phyloP scores from a whole-genome alignment of 192 early-diverging fungal genomes.

The Lobulomyces angularis region DNA sequence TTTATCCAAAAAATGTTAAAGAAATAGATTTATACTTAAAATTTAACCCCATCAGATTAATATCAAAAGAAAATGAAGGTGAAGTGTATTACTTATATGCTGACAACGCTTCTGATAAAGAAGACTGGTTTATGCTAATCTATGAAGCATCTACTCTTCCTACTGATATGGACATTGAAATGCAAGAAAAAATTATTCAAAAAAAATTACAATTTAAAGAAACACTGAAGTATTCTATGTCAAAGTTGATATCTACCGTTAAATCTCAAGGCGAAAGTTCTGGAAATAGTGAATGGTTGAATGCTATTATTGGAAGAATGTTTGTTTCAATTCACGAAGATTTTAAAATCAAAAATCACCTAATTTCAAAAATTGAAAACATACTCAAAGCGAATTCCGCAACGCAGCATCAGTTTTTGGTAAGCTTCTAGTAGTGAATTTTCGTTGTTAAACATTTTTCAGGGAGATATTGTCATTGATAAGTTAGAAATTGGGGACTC shows the following conservation, averaged over 20 bases:
- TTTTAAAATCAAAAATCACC: constrained; percentile 20
- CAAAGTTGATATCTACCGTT: constrained; percentile 15
- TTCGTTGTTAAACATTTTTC: constrained; percentile 32
- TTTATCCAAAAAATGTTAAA: constrained; percentile 9
- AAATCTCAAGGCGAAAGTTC: constrained; percentile 14
- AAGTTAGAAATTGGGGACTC: constrained; percentile 67
- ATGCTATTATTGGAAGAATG: constrained; percentile 67
- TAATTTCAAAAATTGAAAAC: constrained; percentile 23
- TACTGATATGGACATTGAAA: background rate
- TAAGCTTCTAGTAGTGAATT: background rate
- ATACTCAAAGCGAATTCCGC: background rate
- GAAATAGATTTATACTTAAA: constrained; percentile 29
- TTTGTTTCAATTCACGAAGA: constrained; percentile 53
- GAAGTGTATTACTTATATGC: constrained; percentile 20
- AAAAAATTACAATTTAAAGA: constrained; percentile 16
- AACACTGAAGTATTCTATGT: constrained; percentile 1
- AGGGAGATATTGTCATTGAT: constrained; percentile 68
- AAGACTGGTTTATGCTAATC: constrained; percentile 81
- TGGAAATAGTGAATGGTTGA: constrained; percentile 60
- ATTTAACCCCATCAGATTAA: constrained; percentile 20
- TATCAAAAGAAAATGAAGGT: background rate
- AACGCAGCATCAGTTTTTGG: background rate
- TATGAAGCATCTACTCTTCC: constrained; percentile 38
- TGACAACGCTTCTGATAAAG: constrained; percentile 52
- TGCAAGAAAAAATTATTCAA: constrained; percentile 5